A percentile compares a stretch with the other conserved stretches of the same genome.
phyloP scores from a whole-genome alignment of 192 early-diverging fungal species.

The Podila verticillata region DNA sequence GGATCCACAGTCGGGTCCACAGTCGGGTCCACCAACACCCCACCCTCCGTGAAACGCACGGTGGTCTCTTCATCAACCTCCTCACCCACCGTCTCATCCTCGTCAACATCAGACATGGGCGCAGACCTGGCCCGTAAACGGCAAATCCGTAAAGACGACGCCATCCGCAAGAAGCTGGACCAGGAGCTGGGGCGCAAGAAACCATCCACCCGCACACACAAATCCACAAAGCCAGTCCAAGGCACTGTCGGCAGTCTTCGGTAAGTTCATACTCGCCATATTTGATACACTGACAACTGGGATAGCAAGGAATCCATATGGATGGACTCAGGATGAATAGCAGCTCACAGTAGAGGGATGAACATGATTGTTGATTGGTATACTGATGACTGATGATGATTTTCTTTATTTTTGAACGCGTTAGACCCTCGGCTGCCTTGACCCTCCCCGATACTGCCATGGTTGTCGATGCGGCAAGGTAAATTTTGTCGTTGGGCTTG shows the following conservation, averaged over 20 bases:
- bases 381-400: background rate
- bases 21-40: background rate
- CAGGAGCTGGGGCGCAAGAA: conserved; percentile 62
- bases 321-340: conserved; percentile 60
- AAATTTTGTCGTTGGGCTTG: conserved; percentile 65
- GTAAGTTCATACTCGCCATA: background rate
- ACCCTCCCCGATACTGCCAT: conserved; percentile 2
- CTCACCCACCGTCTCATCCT: background rate
- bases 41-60: background rate
- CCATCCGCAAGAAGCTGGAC: conserved; percentile 77
- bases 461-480: conserved; percentile 8
- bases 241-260: conserved; percentile 56
- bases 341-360: no score
- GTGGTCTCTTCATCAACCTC: background rate
- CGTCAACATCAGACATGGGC: background rate
- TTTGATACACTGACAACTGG: no score
- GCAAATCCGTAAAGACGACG: conserved; percentile 57
- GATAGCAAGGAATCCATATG: no score
- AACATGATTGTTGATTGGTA: background rate
- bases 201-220: conserved; percentile 18
- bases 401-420: background rate
- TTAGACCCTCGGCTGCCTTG: conserved; percentile 5
- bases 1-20: background rate
- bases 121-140: conserved; percentile 28
- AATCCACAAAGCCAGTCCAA: conserved; percentile 30